Conservation (phyloP, 208 protist species). For the Acanthamoeba triangularis region DNA sequence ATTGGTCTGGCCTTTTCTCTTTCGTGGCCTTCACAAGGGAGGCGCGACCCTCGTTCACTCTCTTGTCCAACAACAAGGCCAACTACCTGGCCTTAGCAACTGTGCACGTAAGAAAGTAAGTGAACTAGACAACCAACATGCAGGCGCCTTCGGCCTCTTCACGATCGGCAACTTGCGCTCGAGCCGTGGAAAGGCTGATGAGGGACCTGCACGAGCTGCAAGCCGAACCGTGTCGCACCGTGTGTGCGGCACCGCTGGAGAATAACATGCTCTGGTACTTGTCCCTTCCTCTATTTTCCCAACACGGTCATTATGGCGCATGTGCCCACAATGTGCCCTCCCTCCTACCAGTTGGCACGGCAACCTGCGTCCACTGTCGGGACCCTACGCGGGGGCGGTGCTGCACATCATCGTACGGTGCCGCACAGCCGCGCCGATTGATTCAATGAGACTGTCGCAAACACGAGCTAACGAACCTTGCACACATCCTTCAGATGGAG, state of each 20-base stretch:
- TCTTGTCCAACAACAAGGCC: background rate
- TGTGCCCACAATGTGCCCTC: background rate
- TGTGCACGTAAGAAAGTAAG: background rate
- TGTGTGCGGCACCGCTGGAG: background rate
- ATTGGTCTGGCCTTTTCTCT: background rate
- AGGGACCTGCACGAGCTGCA: background rate
- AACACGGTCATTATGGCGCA: background rate
- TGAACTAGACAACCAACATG: background rate
- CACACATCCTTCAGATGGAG: conserved; percentile 5
- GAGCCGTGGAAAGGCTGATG: conserved; percentile 9
- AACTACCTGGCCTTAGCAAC: background rate
- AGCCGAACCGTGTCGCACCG: background rate
- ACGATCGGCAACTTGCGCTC: no score
- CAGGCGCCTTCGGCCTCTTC: background rate
- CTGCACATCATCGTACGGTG: conserved; percentile 35
- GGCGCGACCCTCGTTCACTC: no score
- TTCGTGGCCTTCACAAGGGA: background rate
- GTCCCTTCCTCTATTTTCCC: no score
- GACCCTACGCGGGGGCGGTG: conserved; percentile 28
- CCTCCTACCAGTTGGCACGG: conserved; percentile 11
- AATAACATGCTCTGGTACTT: conserved; percentile 9
- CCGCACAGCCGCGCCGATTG: background rate
- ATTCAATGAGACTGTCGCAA: background rate
- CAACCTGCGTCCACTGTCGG: conserved; percentile 26
- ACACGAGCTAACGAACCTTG: background rate